Base-by-base conservation (phyloP, 2,329 filamentous ascomycete genomes). In the Penicillium polonicum region DNA sequence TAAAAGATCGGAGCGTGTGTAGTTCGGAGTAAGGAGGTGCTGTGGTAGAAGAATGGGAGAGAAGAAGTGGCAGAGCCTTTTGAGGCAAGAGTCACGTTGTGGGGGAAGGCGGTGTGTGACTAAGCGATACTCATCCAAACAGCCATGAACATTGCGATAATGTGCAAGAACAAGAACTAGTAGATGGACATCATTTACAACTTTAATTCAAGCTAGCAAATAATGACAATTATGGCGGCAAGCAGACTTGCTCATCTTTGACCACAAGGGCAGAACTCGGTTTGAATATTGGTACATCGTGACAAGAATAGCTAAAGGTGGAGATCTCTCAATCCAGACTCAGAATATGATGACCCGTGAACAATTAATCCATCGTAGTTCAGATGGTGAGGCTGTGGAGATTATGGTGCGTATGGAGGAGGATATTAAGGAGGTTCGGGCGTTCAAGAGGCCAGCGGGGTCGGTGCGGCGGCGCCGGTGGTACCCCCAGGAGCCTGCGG, bases 381-480 rank as follows among this genome's bases (percentile, higher is more conserved):
- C 25, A 36, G 21, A 38, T 27, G 8, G 19, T 27, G 13, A 36
- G 42, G 21, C 25, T 29, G 27, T 46, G 21, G n/a, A 43, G 36
- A 55, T 49, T 59, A 56, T 59, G 42, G 49, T 27, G 33, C 35
- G 31, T 46, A 31, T 55, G n/a, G 52, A 17, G 45, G 21, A 56
- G 48, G 45, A 21, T 60, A 59, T 63, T 46, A 46, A 41, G 33
- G 48, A 60, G 36, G 42, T 50, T 46, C 44, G 29, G 31, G 58
- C 67, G 77, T 50, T 77, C 72, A 57, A 70, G 76, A 55, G 27
- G 64, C 63, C 42, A 74, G 76, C 31, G 82, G 78, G 59, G 80
- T 70, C 31, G 82, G 76, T 29, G 80, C 76, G 61, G 80, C 76
- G 39, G 82, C 82, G 23, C 66, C 62, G 50, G 61, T 62, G 48